A percentile compares a stretch with the other conserved stretches of the same genome.
Evolutionary conservation across 108 stramenopile species (phyloP).

Genomic region (Cylindrotheca fusiformis): DNA sequence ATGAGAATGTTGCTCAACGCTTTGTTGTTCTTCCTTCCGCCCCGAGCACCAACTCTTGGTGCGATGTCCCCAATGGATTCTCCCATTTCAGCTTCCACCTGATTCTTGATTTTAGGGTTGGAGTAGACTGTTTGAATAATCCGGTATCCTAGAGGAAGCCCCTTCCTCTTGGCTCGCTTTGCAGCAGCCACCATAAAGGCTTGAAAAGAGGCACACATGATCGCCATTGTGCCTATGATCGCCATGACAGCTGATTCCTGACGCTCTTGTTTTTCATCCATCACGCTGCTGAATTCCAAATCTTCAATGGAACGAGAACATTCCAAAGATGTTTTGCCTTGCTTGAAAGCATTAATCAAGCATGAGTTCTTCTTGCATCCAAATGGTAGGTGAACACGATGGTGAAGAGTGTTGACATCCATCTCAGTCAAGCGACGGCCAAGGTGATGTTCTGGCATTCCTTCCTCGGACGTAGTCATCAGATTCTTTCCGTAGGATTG

Average conservation of each 20-base stretch:
- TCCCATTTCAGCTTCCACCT: conserved; percentile 31
- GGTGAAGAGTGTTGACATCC: conserved; percentile 15
- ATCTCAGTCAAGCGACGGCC: conserved; percentile 47
- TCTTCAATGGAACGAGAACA: conserved; percentile 24
- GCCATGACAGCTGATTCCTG: neutral
- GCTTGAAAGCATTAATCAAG: conserved; percentile 19
- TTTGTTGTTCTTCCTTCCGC: too few relatives aligned
- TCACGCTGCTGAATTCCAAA: conserved; percentile 11
- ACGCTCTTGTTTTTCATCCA: conserved; percentile 14
- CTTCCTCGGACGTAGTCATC: conserved; percentile 2
- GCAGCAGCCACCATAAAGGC: conserved; percentile 2
- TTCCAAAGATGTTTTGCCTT: conserved; percentile 5
- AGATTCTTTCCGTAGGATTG: conserved; percentile 12
- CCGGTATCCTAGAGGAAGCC: conserved; percentile 1
- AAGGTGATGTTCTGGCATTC: conserved; percentile 12
- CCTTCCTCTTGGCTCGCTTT: neutral
- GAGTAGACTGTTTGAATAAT: conserved; percentile 29
- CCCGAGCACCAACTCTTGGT: too few relatives aligned
- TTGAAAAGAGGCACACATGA: conserved; percentile 10
- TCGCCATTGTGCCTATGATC: conserved; percentile 12
- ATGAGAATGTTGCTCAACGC: too few relatives aligned
- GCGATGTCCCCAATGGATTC: conserved; percentile 20
- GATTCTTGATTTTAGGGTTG: conserved; percentile 20
- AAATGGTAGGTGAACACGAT: conserved; percentile 16
- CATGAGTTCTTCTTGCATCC: conserved; percentile 28